Evolutionary conservation across 1,284 basidiomycete species (phyloP).

Genomic region (Moesziomyces aphidis): DNA sequence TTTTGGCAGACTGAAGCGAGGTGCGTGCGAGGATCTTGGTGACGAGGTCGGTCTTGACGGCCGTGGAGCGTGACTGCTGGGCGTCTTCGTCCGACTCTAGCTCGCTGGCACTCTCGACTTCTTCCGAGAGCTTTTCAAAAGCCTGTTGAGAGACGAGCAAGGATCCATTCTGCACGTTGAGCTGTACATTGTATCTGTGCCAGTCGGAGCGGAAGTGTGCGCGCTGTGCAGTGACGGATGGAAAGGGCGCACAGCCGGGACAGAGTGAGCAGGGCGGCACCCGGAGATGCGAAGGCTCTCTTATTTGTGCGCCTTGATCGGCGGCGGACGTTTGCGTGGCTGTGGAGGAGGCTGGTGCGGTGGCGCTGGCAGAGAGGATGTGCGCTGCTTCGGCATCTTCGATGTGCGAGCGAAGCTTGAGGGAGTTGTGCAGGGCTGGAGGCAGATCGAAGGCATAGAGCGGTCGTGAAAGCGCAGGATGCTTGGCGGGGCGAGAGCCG

Average conservation of each 20-base stretch:
- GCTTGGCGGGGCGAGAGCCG: conserved; percentile 14
- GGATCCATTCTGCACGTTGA: conserved; percentile 30
- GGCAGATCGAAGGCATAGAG: conserved; percentile 59
- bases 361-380: conserved; percentile 10
- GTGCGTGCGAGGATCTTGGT: conserved; percentile 51
- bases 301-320: conserved; percentile 10
- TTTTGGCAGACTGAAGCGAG: conserved; percentile 9
- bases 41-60: conserved; percentile 47
- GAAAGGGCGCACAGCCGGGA: conserved; percentile 73
- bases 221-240: conserved; percentile 83
- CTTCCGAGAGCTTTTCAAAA: conserved; percentile 51
- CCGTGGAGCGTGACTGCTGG: conserved; percentile 8
- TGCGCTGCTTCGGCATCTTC: conserved; percentile 33
- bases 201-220: conserved; percentile 93
- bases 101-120: conserved; percentile 45
- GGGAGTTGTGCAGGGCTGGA: conserved; percentile 15
- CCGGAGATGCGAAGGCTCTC: conserved; percentile 18
- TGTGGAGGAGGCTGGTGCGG: conserved; percentile 1
- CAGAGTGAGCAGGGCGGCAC: conserved; percentile 59
- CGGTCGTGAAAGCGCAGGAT: conserved; percentile 39
- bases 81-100: conserved; percentile 39
- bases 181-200: conserved; percentile 96
- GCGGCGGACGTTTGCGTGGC: conserved; percentile 6
- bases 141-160: conserved; percentile 33
- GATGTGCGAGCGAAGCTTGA: conserved; percentile 41